Evolutionary conservation across 768 basidiomycete species (phyloP), one percentile per base, ranked within the genome.

Genomic region (Clavulina sp.): DNA sequence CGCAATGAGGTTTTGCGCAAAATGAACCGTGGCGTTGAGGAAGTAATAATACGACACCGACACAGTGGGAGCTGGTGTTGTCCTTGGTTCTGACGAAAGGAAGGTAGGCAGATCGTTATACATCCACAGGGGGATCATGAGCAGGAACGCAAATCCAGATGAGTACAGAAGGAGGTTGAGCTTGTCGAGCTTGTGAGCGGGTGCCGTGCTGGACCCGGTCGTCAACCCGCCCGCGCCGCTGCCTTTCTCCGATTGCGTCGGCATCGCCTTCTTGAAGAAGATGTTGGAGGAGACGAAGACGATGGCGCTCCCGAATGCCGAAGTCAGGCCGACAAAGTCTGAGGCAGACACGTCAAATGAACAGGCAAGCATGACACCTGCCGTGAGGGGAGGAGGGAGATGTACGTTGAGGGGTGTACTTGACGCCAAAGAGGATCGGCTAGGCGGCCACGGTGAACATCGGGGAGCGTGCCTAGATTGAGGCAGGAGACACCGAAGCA

Each of bases 201-300:
- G 66, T 1, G 70, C 65, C 53, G 61, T 61, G 32, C 55, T 57
- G 49, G 49, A 36, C 30, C 60, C 53, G 30, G 68, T 66, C n/a
- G n/a, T n/a, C 34, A 38, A 9, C 19, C 34, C 34, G 21, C 69
- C 67, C 3, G 67, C 60, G n/a, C 54, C 53, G 24, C 49, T 72
- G 72, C 5, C 60, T 56, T 46, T 75, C 71, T 41, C 61, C 59
- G 23, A 69, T n/a, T n/a, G n/a, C 64, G 65, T 67, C 2, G 95
- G 95, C 75, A 99, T 82, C 56, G 97, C 80, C 70, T 93, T 97
- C 69, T 99, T 99, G 75, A 93, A 96, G 65, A 92, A 95, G 60
- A 99, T 97, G 66, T 99, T 99, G 57, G 89, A 92, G 58, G 83
- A 84, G 56, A 99, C 95, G 63, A 99, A 97, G 57, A 99, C 80